phyloP scores from a whole-genome alignment of 2,329 filamentous ascomycete genomes.

The Verticillium klebahnii region DNA sequence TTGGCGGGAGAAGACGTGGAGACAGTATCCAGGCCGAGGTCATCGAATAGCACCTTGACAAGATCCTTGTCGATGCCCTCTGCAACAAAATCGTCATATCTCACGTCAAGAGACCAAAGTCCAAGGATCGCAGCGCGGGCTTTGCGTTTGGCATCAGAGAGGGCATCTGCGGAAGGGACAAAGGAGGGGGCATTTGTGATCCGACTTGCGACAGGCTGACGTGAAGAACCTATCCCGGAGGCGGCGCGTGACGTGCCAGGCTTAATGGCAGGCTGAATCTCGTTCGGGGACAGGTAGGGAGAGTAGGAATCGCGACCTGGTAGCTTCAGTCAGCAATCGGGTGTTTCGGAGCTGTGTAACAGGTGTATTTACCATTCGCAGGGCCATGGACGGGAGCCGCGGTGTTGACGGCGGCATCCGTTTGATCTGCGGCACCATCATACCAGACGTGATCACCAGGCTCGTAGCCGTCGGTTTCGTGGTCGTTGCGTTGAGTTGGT shows the following conservation, averaged over 20 bases:
- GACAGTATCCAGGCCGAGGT: constrained; percentile 56
- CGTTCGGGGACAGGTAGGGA: constrained; percentile 45
- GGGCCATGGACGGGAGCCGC: background rate
- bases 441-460: constrained; percentile 6
- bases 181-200: background rate
- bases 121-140: constrained; percentile 65
- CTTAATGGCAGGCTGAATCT: constrained; percentile 25
- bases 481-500: background rate
- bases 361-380: background rate
- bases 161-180: background rate
- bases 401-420: background rate
- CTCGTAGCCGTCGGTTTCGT: constrained; percentile 10
- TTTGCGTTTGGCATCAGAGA: constrained; percentile 45
- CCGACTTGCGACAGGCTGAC: background rate
- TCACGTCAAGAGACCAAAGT: constrained; percentile 62
- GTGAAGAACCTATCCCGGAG: background rate
- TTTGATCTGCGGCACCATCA: background rate
- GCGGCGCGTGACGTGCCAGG: background rate
- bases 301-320: constrained; percentile 45
- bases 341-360: background rate
- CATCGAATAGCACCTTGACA: constrained; percentile 61
- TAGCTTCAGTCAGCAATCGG: background rate
- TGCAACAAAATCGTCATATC: constrained; percentile 66
- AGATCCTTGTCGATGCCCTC: constrained; percentile 65
- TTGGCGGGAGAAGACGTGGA: constrained; percentile 13